Evolutionary conservation across 352 stramenopile genomes (phyloP).

Genomic region (Phytophthora foliorum): DNA sequence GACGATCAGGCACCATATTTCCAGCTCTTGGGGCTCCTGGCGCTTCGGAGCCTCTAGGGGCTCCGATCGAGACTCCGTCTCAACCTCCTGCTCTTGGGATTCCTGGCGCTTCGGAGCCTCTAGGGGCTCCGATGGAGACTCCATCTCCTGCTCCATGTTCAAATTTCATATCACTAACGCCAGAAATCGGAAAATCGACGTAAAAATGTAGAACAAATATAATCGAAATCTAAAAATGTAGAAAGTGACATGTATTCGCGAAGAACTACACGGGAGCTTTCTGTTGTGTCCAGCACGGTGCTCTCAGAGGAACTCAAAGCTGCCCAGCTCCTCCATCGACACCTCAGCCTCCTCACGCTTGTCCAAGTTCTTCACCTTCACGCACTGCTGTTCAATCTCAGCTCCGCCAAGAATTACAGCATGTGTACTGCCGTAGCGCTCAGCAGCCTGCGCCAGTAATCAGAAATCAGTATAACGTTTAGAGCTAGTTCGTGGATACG

Average conservation of each 20-base stretch:
- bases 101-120: slow-evolving; percentile 5
- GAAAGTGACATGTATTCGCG: too few species aligned
- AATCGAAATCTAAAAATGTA: too few species aligned
- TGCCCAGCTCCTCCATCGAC: slow-evolving; percentile 37
- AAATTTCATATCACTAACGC: too few species aligned
- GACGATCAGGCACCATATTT: slow-evolving; percentile 41
- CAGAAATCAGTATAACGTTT: slow-evolving; percentile 5
- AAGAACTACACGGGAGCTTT: too few species aligned
- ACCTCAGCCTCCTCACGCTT: slow-evolving; percentile 66
- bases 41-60: not conserved
- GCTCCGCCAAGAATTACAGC: slow-evolving; percentile 81
- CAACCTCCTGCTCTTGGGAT: slow-evolving; percentile 4
- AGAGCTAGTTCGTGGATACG: not conserved
- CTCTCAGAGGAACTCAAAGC: slow-evolving; percentile 45
- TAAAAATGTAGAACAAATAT: too few species aligned
- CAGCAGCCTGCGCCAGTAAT: slow-evolving; percentile 55
- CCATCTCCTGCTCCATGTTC: slow-evolving; percentile 13
- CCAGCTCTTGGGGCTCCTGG: slow-evolving; percentile 17
- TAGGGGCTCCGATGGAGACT: slow-evolving; percentile 7
- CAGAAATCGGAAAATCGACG: not conserved
- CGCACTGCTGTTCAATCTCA: slow-evolving; percentile 66
- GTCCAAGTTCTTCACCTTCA: slow-evolving; percentile 85
- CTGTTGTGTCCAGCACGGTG: not conserved
- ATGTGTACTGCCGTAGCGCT: slow-evolving; percentile 71
- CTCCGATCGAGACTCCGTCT: slow-evolving; percentile 1